These are phyloP conservation scores for Cymodocea nodosa DNA, from an alignment of 116 monocot species.

Conservation along the genomic window DNA sequence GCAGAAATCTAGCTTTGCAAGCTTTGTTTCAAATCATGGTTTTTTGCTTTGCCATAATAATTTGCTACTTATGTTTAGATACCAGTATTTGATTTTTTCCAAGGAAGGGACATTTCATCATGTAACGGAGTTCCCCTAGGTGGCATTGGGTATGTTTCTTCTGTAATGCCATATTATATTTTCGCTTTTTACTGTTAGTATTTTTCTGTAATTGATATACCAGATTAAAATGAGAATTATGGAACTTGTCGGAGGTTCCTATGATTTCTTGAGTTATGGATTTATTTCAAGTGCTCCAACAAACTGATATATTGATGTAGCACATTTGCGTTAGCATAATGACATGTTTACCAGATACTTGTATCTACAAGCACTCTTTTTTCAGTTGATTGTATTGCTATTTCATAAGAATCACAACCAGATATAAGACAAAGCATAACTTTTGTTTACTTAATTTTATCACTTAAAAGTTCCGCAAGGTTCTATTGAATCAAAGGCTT, in stretches of 20 bases:
- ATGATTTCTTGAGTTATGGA: too few relatives aligned
- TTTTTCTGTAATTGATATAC: background rate
- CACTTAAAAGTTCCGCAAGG: too few relatives aligned
- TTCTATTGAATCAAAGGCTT: too few relatives aligned
- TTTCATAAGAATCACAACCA: too few relatives aligned
- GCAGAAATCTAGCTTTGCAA: background rate
- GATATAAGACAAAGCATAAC: too few relatives aligned
- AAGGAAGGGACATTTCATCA: background rate
- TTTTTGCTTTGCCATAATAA: background rate
- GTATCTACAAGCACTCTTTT: too few relatives aligned
- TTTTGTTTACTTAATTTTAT: too few relatives aligned
- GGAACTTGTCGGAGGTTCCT: background rate
- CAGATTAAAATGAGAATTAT: background rate
- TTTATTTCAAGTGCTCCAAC: too few relatives aligned
- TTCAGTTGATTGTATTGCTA: too few relatives aligned
- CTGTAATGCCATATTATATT: background rate
- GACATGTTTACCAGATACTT: too few relatives aligned
- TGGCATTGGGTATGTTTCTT: conserved; percentile 7
- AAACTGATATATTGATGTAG: too few relatives aligned
- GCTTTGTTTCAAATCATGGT: background rate
- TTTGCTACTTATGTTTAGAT: conserved; percentile 1
- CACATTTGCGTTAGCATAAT: too few relatives aligned
- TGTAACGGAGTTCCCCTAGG: conserved; percentile 10
- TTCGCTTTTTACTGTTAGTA: background rate
- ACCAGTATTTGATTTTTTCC: conserved; percentile 7